These are phyloP conservation scores for Xylaria sp. DNA, from an alignment of 495 filamentous ascomycete genomes.

Conservation along the genomic window DNA sequence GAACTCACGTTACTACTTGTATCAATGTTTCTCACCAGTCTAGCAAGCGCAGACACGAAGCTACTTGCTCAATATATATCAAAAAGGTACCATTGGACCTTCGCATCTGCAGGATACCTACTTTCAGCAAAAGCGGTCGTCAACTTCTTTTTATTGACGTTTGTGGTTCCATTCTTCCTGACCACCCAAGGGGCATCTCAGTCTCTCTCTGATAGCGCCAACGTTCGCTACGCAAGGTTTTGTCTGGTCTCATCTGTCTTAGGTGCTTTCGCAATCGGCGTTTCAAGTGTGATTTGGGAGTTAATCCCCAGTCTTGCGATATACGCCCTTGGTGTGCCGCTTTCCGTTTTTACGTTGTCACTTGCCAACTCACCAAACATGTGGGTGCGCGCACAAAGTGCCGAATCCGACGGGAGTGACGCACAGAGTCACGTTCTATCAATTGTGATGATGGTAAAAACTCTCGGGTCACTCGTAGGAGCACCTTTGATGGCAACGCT, in stretches of 20 bases:
- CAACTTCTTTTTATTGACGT: constrained; percentile 49
- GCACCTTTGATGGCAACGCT: constrained; percentile 49
- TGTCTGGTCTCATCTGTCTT: constrained; percentile 49
- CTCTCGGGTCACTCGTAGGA: constrained; percentile 50
- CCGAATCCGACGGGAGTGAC: constrained; percentile 19
- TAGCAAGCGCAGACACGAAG: constrained; percentile 55
- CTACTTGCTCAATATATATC: constrained; percentile 55
- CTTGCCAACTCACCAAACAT: constrained; percentile 47
- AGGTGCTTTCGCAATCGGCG: constrained; percentile 48
- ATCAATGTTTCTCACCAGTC: constrained; percentile 51
- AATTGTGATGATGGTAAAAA: constrained; percentile 54
- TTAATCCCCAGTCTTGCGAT: constrained; percentile 49
- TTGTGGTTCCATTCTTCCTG: constrained; percentile 47
- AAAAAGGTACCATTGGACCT: constrained; percentile 49
- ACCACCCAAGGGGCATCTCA: constrained; percentile 30
- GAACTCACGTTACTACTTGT: constrained; percentile 47
- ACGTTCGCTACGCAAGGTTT: constrained; percentile 40
- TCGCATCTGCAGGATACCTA: constrained; percentile 51
- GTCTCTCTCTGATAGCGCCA: constrained; percentile 38
- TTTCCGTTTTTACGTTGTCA: constrained; percentile 53
- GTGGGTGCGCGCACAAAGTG: constrained; percentile 30
- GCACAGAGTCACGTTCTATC: constrained; percentile 50
- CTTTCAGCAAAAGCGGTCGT: constrained; percentile 52
- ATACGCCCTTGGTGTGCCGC: constrained; percentile 52
- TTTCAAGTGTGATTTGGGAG: constrained; percentile 41